Conservation (phyloP, 2,329 filamentous ascomycete genomes). For the Colletotrichum destructivum region DNA sequence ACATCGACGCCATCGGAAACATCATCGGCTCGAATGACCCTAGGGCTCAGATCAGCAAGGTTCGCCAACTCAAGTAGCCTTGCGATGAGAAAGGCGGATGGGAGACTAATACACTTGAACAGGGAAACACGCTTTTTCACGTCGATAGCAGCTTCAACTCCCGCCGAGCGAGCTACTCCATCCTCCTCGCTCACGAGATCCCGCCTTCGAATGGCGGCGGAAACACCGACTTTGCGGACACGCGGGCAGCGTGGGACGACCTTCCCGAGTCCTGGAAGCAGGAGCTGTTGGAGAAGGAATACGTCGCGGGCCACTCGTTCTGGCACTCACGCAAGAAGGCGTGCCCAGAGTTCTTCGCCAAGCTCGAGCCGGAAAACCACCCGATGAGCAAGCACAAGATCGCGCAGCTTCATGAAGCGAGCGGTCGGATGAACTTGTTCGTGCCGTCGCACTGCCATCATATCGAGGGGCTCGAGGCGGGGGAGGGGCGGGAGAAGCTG, state of each 20-base stretch:
- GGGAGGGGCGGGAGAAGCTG: conserved; percentile 55
- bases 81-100: no score
- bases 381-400: conserved; percentile 63
- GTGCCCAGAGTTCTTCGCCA: conserved; percentile 62
- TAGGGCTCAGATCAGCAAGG: conserved; percentile 58
- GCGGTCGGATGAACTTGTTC: conserved; percentile 67
- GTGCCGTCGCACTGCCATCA: conserved; percentile 68
- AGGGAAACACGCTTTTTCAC: conserved; percentile 68
- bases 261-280: conserved; percentile 54
- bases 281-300: conserved; percentile 56
- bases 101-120: not conserved
- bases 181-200: conserved; percentile 65
- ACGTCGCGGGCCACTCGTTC: conserved; percentile 66
- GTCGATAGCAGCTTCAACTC: conserved; percentile 70
- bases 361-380: conserved; percentile 57
- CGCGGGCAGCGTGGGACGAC: conserved; percentile 64
- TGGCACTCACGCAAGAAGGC: conserved; percentile 67
- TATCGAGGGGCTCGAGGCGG: conserved; percentile 58
- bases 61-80: conserved; percentile 40
- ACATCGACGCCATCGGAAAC: conserved; percentile 61
- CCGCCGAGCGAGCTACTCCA: conserved; percentile 65
- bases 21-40: conserved; percentile 51
- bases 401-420: conserved; percentile 66
- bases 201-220: conserved; percentile 64
- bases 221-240: conserved; percentile 68